Base-by-base conservation (phyloP, 495 filamentous ascomycete species). In the Aspergillus asperescens region DNA sequence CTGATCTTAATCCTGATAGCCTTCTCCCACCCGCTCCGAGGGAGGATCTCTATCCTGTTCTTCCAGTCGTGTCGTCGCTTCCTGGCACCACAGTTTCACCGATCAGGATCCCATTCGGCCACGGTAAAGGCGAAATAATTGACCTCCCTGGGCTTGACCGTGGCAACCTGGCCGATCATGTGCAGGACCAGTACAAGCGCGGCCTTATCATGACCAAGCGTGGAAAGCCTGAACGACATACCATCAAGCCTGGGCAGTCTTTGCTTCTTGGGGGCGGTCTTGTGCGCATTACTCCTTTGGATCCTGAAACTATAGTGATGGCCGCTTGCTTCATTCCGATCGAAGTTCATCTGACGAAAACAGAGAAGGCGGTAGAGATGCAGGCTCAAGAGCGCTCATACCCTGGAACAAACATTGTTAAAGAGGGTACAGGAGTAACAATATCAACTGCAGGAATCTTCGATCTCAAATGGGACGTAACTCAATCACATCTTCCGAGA, bases 61-160 rank as follows among this genome's bases (percentile, higher is more conserved):
- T 95, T 77, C 91, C 91, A 2, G 63, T 90, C 8, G 81, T 95
- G 16, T 96, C 90, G 1, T 76, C 87, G 7, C 72, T 98, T 18
- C 89, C 93, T 1, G 93, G 93, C 1, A 99, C 93, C 0, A 99
- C 93, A 0, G 93, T 90, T 1, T 91, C 89, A 0, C 93, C 93
- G 0, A 96, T 99, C 57, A 82, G 93, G 16, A 77, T 95, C 41
- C 85, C 88, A 7, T 97, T 92, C 60, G 90, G 90, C 38, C 81
- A 80, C 52, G 85, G 86, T 8, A 84, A 81, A 57, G 91, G 93
- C 43, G 93, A 99, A 61, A 70, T 99, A n/a, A 88, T 99, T 60
- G 93, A 95, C 62, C 79, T 99, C 10, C 93, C 93, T 0, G 93
- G 93, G 8, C 73, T 99, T 12, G 77, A 85, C 16, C 83, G 94